phyloP scores from a whole-genome alignment of 441 rosid species.

The Rhodomyrtus psidioides region DNA sequence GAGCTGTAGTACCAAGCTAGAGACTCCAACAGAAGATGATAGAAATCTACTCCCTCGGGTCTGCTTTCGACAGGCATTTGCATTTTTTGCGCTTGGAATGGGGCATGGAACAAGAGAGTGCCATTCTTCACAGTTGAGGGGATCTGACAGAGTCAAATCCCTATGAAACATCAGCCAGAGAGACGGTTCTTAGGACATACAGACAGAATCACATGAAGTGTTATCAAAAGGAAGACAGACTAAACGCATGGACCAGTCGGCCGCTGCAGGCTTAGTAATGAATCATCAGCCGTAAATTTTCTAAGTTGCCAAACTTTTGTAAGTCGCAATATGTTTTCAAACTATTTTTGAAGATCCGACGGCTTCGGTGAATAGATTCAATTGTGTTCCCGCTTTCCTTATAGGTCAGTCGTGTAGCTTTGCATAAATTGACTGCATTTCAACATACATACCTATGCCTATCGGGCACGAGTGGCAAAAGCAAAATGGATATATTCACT shows the following conservation, averaged over 20 bases:
- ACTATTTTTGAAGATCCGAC: background rate
- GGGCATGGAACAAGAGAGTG: background rate
- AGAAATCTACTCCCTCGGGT: background rate
- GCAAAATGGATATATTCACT: no score
- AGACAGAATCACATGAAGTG: background rate
- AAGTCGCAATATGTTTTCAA: background rate
- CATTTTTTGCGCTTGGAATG: background rate
- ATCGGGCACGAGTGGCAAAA: background rate
- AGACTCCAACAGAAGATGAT: background rate
- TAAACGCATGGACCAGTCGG: background rate
- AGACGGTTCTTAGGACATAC: background rate
- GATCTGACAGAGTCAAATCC: background rate
- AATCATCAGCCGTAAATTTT: no score
- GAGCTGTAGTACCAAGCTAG: background rate
- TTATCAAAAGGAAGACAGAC: background rate
- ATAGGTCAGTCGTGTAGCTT: background rate
- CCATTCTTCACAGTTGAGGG: background rate
- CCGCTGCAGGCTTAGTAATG: no score
- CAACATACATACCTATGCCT: background rate
- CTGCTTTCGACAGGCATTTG: background rate
- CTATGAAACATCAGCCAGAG: background rate
- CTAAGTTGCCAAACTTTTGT: no score
- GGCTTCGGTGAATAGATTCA: fast-evolving
- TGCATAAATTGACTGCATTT: background rate
- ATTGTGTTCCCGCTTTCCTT: fast-evolving